Conservation (phyloP, 176 grass and related monocot species). For the Elaeis guineensis region DNA sequence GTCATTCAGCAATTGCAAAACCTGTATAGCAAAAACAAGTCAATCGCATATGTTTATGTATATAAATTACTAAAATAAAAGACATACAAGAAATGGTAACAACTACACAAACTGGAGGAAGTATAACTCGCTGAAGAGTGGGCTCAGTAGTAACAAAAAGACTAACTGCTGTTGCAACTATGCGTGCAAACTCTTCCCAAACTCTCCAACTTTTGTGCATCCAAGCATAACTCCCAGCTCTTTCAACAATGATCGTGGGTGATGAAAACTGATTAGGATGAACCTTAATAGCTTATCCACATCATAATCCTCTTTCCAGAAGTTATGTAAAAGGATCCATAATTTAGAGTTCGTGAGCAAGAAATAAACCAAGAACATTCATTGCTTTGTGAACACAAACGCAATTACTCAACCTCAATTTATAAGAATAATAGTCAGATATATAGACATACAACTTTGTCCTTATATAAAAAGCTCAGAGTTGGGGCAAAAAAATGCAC, state of each 20-base stretch:
- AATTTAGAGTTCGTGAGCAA: too few relatives aligned
- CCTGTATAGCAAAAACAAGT: constrained; percentile 24
- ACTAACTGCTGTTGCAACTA: constrained; percentile 55
- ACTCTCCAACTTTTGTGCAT: constrained; percentile 87
- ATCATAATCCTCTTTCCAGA: not conserved
- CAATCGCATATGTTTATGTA: not conserved
- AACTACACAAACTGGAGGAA: constrained; percentile 51
- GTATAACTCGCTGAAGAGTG: constrained; percentile 61
- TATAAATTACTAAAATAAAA: not conserved
- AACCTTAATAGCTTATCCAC: not conserved
- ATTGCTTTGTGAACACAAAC: too few relatives aligned
- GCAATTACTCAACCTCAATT: too few relatives aligned
- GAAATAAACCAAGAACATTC: too few relatives aligned
- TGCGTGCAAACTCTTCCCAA: constrained; percentile 73
- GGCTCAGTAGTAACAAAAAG: constrained; percentile 86
- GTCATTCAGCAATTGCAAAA: constrained; percentile 82
- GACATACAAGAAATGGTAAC: not conserved
- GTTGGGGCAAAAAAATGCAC: too few relatives aligned
- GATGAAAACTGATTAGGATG: constrained; percentile 57
- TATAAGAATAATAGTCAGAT: too few relatives aligned
- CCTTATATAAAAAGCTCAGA: too few relatives aligned
- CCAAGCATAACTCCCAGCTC: constrained; percentile 93
- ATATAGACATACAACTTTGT: too few relatives aligned
- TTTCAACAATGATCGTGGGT: constrained; percentile 86
- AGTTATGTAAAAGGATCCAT: not conserved